These are phyloP conservation scores for Wickerhamomyces strasburgensis DNA, from an alignment of 805 yeast species.

Conservation along the genomic window DNA sequence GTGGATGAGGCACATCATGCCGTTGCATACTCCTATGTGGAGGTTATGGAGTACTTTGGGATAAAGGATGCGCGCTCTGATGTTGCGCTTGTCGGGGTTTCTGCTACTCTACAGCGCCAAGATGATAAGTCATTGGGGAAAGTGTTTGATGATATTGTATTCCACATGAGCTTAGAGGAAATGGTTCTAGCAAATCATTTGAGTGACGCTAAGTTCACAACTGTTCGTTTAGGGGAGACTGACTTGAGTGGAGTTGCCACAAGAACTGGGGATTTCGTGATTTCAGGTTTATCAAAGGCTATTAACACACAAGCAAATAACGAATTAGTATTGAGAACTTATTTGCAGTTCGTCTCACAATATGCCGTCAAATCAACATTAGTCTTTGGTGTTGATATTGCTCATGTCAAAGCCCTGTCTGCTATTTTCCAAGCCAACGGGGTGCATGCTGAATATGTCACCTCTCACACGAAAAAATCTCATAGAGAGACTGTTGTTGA, in stretches of 20 bases:
- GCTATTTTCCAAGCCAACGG: constrained; percentile 52
- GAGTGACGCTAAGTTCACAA: constrained; percentile 61
- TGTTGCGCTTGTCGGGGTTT: constrained; percentile 70
- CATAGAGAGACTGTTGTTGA: constrained; percentile 49
- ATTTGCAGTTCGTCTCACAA: constrained; percentile 38
- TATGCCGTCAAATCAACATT: constrained; percentile 54
- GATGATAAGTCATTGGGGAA: constrained; percentile 57
- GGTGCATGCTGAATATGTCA: constrained; percentile 64
- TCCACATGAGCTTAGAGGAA: constrained; percentile 55
- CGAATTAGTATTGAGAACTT: constrained; percentile 48
- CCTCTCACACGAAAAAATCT: constrained; percentile 53
- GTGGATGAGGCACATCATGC: constrained; percentile 95
- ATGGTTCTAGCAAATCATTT: constrained; percentile 69
- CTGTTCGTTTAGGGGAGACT: constrained; percentile 42
- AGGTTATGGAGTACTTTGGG: constrained; percentile 52
- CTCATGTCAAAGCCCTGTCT: constrained; percentile 55
- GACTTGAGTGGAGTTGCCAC: constrained; percentile 32
- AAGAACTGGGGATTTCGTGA: constrained; percentile 47
- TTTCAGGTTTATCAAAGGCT: constrained; percentile 43
- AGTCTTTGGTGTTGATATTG: constrained; percentile 71
- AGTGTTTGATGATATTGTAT: constrained; percentile 71
- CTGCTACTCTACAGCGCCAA: constrained; percentile 81
- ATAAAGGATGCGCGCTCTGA: constrained; percentile 28
- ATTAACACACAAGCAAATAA: constrained; percentile 54
- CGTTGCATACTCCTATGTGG: constrained; percentile 61